Conservation (phyloP, 805 yeast species). For the Candida adriatica region DNA sequence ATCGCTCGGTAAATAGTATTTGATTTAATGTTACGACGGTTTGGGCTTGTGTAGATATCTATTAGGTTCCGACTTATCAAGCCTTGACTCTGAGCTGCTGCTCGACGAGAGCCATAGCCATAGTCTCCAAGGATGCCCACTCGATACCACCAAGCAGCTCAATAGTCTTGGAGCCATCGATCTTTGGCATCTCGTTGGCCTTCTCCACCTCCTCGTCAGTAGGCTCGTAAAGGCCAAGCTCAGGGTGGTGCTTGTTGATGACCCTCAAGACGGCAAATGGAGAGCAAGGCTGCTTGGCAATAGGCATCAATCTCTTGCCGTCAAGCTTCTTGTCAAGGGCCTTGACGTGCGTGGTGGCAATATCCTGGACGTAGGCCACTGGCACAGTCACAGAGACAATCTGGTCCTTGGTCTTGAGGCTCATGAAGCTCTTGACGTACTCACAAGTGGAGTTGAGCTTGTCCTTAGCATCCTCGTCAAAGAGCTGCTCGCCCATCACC, state of each 20-base stretch:
- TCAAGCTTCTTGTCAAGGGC: constrained; percentile 31
- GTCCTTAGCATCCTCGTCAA: constrained; percentile 34
- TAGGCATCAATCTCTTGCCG: constrained; percentile 24
- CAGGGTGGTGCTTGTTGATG: constrained; percentile 29
- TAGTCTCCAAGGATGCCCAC: too few species aligned
- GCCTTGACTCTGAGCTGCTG: too few species aligned
- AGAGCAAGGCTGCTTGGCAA: constrained; percentile 4
- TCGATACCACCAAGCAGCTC: too few species aligned
- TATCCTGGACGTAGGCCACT: constrained; percentile 49
- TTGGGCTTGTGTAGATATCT: too few species aligned
- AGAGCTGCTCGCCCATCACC: constrained; percentile 53
- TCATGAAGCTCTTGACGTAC: constrained; percentile 26
- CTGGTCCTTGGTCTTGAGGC: constrained; percentile 13
- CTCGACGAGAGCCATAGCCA: too few species aligned
- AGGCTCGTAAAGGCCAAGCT: too few species aligned
- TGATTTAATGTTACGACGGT: too few species aligned
- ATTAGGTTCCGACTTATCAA: too few species aligned
- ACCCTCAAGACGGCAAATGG: constrained; percentile 7
- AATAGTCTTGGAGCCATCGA: too few species aligned
- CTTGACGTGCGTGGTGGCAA: constrained; percentile 29
- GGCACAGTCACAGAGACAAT: neutral
- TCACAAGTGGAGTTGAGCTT: constrained; percentile 35
- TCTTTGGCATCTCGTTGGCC: too few species aligned
- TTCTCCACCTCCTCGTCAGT: too few species aligned
- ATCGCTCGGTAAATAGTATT: too few species aligned